Conservation (phyloP, 139 green algal genomes). For the Helicosporidium sp. region DNA sequence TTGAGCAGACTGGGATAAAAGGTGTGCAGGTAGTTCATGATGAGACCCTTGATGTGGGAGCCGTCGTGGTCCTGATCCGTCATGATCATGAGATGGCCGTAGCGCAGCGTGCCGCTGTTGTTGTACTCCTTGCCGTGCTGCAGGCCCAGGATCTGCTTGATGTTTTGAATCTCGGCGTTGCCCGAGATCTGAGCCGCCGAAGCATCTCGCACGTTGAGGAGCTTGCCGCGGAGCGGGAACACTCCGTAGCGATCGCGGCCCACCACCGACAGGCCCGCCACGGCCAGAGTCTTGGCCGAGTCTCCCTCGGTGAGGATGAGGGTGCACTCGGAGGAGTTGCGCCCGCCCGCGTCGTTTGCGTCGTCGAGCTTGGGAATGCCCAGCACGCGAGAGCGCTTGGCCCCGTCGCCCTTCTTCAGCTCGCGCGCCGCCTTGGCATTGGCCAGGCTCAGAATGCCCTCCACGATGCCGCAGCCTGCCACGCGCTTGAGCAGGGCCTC, state of each 20-base stretch:
- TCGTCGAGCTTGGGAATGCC: conserved; percentile 94
- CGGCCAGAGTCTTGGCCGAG: conserved; percentile 86
- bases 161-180: conserved; percentile 91
- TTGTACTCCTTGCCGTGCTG: conserved; percentile 89
- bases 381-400: conserved; percentile 60
- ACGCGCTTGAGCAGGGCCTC: conserved; percentile 80
- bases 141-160: conserved; percentile 99
- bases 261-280: conserved; percentile 81
- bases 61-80: conserved; percentile 98
- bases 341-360: conserved; percentile 84
- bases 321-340: conserved; percentile 74
- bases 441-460: conserved; percentile 72
- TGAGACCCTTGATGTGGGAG: conserved; percentile 97
- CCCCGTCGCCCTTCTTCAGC: conserved; percentile 90
- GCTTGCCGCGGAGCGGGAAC: conserved; percentile 93
- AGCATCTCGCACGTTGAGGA: conserved; percentile 96
- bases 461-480: conserved; percentile 51
- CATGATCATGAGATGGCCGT: conserved; percentile 99
- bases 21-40: conserved; percentile 98
- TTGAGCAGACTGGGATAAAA: conserved; percentile 92
- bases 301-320: conserved; percentile 99
- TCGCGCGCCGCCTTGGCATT: conserved; percentile 84
- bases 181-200: conserved; percentile 65
- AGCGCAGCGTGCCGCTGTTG: conserved; percentile 75
- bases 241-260: conserved; percentile 88